A percentile compares a stretch with the other conserved stretches of the same genome.
Conservation (phyloP, 768 basidiomycete species). For the Royoungia palumana region DNA sequence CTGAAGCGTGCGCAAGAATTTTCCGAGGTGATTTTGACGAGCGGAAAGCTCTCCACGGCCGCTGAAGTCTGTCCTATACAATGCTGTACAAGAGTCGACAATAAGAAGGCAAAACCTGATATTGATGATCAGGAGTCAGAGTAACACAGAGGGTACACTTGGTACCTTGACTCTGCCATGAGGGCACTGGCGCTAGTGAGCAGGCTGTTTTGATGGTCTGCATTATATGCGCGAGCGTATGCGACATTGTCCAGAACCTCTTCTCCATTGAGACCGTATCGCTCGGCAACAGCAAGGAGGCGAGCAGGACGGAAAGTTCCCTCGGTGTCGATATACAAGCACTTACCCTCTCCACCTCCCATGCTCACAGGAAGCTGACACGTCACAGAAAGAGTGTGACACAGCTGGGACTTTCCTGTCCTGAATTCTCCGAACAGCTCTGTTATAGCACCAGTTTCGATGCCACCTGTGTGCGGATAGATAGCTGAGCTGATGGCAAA, state of each 20-base stretch:
- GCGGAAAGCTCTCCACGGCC: slow-evolving; percentile 95
- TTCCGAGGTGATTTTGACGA: slow-evolving; percentile 92
- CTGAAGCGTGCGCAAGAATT: slow-evolving; percentile 90
- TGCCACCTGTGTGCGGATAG: slow-evolving; percentile 59
- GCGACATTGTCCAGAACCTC: slow-evolving; percentile 98
- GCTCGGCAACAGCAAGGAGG: slow-evolving; percentile 89
- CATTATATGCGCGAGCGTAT: slow-evolving; percentile 97
- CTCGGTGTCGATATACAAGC: slow-evolving; percentile 98
- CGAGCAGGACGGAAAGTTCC: slow-evolving; percentile 98
- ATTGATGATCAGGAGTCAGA: slow-evolving; percentile 6
- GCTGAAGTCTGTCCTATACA: slow-evolving; percentile 94
- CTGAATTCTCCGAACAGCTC: slow-evolving; percentile 98
- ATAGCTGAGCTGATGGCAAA: slow-evolving; percentile 1
- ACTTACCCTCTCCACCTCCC: slow-evolving; percentile 99
- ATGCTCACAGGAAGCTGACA: slow-evolving; percentile 96
- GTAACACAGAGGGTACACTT: slow-evolving; percentile 19
- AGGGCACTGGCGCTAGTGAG: slow-evolving; percentile 93
- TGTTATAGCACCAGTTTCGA: slow-evolving; percentile 98
- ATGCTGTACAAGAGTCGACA: slow-evolving; percentile 93
- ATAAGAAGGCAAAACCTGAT: slow-evolving; percentile 91
- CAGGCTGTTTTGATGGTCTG: slow-evolving; percentile 91
- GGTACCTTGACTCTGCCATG: slow-evolving; percentile 96
- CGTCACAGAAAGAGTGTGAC: slow-evolving; percentile 96
- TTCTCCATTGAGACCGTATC: slow-evolving; percentile 95
- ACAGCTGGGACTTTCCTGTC: slow-evolving; percentile 97